Conservation (phyloP, 1,284 basidiomycete species). For the Grifola frondosa region DNA sequence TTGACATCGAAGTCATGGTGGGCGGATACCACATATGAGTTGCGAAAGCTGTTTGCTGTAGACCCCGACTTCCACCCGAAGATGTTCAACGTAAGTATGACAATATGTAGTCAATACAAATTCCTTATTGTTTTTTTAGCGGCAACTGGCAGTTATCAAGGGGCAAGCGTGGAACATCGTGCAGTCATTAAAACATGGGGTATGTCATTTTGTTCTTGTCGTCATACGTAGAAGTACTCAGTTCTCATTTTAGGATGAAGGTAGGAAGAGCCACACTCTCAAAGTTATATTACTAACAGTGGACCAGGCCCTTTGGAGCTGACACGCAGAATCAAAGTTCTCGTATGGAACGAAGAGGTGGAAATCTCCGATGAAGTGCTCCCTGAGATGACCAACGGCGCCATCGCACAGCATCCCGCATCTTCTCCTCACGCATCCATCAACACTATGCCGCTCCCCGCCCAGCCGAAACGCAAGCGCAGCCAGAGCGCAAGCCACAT, state of each 20-base stretch:
- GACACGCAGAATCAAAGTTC: constrained; percentile 72
- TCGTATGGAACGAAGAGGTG: constrained; percentile 85
- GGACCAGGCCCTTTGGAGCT: constrained; percentile 75
- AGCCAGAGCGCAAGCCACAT: constrained; percentile 65
- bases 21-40: constrained; percentile 80
- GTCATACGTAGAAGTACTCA: constrained; percentile 10
- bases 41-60: constrained; percentile 75
- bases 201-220: constrained; percentile 39
- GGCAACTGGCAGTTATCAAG: constrained; percentile 88
- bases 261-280: constrained; percentile 30
- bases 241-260: constrained; percentile 52
- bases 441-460: constrained; percentile 54
- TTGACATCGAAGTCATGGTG: constrained; percentile 87
- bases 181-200: constrained; percentile 73
- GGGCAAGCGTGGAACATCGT: constrained; percentile 92
- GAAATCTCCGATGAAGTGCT: constrained; percentile 66
- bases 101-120: neutral
- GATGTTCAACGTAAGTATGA: constrained; percentile 68
- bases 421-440: constrained; percentile 60
- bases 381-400: constrained; percentile 37
- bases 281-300: constrained; percentile 17
- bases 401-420: constrained; percentile 25
- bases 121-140: constrained; percentile 36
- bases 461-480: constrained; percentile 40
- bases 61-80: constrained; percentile 86